Evolutionary conservation across 192 early-diverging fungal genomes (phyloP).

Genomic region (Mortierella claussenii): DNA sequence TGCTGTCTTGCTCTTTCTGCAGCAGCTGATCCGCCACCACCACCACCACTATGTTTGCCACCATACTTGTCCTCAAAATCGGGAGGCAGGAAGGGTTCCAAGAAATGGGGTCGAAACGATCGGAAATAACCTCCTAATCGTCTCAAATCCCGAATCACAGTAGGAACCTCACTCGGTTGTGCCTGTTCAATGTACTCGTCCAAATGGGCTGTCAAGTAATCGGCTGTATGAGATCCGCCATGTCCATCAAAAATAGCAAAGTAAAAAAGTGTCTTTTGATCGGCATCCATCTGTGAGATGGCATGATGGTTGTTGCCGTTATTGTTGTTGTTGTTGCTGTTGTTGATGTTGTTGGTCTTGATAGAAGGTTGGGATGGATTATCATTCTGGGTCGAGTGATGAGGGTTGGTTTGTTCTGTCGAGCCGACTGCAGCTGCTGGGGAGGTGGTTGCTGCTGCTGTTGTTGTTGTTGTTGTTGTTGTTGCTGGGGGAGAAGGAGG

Average conservation of each 20-base stretch:
- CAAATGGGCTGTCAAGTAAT: slow-evolving; percentile 59
- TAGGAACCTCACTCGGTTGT: slow-evolving; percentile 48
- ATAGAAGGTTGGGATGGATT: no score
- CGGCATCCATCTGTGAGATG: slow-evolving; percentile 29
- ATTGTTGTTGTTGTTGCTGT: slow-evolving; percentile 1
- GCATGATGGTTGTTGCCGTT: background rate
- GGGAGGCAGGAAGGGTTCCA: slow-evolving; percentile 42
- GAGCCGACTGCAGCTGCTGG: no score
- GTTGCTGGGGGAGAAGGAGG: slow-evolving; percentile 27
- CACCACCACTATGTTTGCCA: background rate
- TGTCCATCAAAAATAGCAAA: slow-evolving; percentile 71
- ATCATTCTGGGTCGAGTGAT: no score
- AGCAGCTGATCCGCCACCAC: background rate
- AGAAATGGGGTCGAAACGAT: slow-evolving; percentile 48
- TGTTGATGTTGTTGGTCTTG: slow-evolving; percentile 14
- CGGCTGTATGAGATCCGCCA: slow-evolving; percentile 57
- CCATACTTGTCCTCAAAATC: slow-evolving; percentile 26
- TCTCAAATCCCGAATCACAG: slow-evolving; percentile 49
- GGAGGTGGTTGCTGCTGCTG: background rate
- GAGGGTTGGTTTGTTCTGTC: no score
- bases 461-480: background rate
- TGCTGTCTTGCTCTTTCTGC: slow-evolving; percentile 10
- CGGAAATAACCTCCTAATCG: slow-evolving; percentile 59
- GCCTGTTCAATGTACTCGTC: slow-evolving; percentile 61
- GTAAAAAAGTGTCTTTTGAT: slow-evolving; percentile 55